Evolutionary conservation across 192 early-diverging fungal species (phyloP), one percentile per base, ranked within the genome.

Genomic region (Backusella luteola): DNA sequence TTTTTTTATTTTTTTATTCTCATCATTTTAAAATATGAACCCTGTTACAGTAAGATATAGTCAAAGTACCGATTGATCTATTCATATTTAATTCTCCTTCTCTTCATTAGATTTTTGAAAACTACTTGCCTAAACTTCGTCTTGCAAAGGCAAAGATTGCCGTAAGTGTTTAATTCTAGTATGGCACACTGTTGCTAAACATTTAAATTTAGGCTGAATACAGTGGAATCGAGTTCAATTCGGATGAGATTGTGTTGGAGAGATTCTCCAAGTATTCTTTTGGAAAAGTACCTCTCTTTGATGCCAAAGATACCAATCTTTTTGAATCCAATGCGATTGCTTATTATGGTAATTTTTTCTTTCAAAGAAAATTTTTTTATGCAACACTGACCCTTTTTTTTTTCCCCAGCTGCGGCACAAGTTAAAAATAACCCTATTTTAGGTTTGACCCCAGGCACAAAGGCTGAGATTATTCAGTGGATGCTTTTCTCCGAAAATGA

Each of bases 401-500:
- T 26, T 12, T 56, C 2, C 12, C 2, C 4, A 63, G 56, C 56
- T 63, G 23, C 11, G 26, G 21, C 26, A 63, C 11, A 29, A 12
- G 23, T 63, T 29, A 63, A 29, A 63, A 29, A 63, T 29, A 63
- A 29, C 23, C 9, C 56, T 12, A 29, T 63, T 63, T 63, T 63
- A 12, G 56, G 56, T 29, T 23, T 29, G 23, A 63, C 21, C 14
- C 11, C 21, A 63, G 56, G 26, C 9, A 63, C 56, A 63, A 26
- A 63, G 12, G 56, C 21, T 29, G 56, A 63, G n/a, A 26, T 63
- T 29, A 23, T 63, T 12, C 90, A 90, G 85, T 90, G 84, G 79
- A 73, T 87, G 38, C 75, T 88, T 66, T 89, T 90, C 67, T 77
- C 88, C 67, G 90, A 92, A 76, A 79, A 71, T 15, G 90, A 91